Percentiles rank a stretch among this genome's conserved stretches.
These are phyloP conservation scores for Peronospora destructor DNA, from an alignment of 352 stramenopile species.

Conservation along the genomic window DNA sequence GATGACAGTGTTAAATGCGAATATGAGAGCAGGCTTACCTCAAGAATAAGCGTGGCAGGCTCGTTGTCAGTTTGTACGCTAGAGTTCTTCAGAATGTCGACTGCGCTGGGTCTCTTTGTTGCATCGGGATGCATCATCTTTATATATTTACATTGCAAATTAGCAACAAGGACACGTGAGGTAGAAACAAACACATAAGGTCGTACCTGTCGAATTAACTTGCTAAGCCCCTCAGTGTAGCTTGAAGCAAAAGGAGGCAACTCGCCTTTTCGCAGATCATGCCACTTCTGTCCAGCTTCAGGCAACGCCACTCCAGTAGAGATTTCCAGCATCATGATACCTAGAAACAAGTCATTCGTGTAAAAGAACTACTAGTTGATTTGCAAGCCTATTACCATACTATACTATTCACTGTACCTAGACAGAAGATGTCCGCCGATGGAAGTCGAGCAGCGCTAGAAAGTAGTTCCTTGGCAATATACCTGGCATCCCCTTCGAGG, in stretches of 20 bases:
- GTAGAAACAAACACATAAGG: background rate
- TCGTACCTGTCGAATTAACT: slow-evolving; percentile 41
- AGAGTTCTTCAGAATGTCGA: slow-evolving; percentile 29
- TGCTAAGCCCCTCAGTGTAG: slow-evolving; percentile 41
- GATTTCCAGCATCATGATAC: slow-evolving; percentile 64
- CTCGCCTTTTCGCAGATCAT: slow-evolving; percentile 47
- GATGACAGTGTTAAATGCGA: background rate
- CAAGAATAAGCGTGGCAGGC: slow-evolving; percentile 18
- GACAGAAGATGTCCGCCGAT: slow-evolving; percentile 92
- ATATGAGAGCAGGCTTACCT: slow-evolving; percentile 16
- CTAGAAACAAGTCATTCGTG: slow-evolving; percentile 18
- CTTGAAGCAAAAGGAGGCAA: slow-evolving; percentile 36
- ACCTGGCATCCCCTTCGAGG: slow-evolving; percentile 90
- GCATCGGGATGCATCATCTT: slow-evolving; percentile 66
- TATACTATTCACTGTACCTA: slow-evolving; percentile 46
- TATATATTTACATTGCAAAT: background rate
- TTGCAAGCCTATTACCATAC: background rate
- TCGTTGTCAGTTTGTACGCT: slow-evolving; percentile 13
- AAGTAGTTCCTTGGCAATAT: slow-evolving; percentile 90
- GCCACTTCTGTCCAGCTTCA: slow-evolving; percentile 52
- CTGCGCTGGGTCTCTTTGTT: slow-evolving; percentile 33
- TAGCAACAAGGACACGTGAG: background rate
- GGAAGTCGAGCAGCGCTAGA: slow-evolving; percentile 48
- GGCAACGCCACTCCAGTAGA: slow-evolving; percentile 37
- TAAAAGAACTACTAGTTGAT: slow-evolving; percentile 1